Evolutionary conservation across 164 flowering plant genomes (phyloP), one percentile per base, ranked within the genome.

Genomic region (Liquidambar formosana): DNA sequence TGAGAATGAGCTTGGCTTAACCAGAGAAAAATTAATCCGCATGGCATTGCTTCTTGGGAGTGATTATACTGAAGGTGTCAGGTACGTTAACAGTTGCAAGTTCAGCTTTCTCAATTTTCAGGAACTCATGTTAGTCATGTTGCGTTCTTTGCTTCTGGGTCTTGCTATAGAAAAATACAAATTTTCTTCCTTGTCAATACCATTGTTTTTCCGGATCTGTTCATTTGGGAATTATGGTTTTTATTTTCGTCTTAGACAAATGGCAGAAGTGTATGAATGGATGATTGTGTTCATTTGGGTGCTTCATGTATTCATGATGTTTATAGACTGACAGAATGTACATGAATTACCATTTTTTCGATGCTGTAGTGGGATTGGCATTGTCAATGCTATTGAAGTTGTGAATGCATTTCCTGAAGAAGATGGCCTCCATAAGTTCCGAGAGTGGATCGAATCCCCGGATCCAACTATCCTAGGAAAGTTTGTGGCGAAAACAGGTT

Each of bases 391-490:
- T 66, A 84, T 95, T 79, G 99, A 95, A 81, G 96, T 95, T 75
- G 78, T 91, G 63, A 85, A 85, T 88, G 97, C 99, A 66, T 95
- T 89, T 82, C 97, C 97, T 15, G 99, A 88, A 78, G 94, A 89
- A 70, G 89, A 86, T 76, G 99, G 99, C 49, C 96, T 95, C 64
- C 82, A 74, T 21, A 83, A 89, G 66, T 95, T 95, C 77, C 83
- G 94, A 51, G 93, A 92, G 78, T 95, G 99, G 99, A 73, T 95
- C 65, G 99, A 95, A 78, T 95, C 99, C 69, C 99, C 99, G 61
- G 99, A 95, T 77, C 97, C 97, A 65, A 71, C 80, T 64, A 95
- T 95, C 60, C 74, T 95, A 10, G 92, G 91, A 43, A 88, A 77
- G 74, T 46, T 84, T 61, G 73, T 66, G 61, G 72, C 51, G 61